Percentiles rank a stretch among this genome's conserved stretches.
Conservation (phyloP, 2,329 filamentous ascomycete genomes). For the Exophiala sp. region DNA sequence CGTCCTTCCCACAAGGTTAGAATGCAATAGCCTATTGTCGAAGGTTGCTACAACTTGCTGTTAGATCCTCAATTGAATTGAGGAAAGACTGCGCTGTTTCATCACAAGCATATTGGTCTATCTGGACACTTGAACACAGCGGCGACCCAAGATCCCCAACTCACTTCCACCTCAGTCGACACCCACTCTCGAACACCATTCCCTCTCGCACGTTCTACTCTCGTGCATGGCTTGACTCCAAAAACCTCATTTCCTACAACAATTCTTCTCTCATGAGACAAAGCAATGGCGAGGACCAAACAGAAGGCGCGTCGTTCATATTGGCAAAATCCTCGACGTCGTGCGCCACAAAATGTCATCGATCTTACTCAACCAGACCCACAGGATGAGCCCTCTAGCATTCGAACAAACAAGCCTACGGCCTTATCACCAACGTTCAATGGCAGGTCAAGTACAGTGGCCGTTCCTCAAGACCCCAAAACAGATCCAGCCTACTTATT, state of each 20-base stretch:
- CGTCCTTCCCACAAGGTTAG: background rate
- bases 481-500: constrained; percentile 10
- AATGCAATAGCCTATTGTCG: too few species aligned
- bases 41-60: too few species aligned
- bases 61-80: too few species aligned
- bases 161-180: background rate
- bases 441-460: constrained; percentile 1
- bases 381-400: background rate
- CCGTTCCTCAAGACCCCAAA: constrained; percentile 16
- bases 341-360: constrained; percentile 1
- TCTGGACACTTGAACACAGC: background rate
- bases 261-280: background rate
- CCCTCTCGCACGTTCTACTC: background rate
- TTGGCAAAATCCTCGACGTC: too few species aligned
- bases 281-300: constrained; percentile 6
- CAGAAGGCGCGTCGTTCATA: too few species aligned
- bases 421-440: constrained; percentile 8
- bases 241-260: background rate
- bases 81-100: too few species aligned
- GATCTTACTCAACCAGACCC: constrained; percentile 13
- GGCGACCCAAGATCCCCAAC: background rate
- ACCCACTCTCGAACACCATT: background rate
- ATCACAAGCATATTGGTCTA: too few species aligned
- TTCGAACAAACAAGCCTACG: constrained; percentile 1
- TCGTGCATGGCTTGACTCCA: background rate